These are phyloP conservation scores for Brassica napus DNA, from an alignment of 345 rosid species.

Conservation along the genomic window DNA sequence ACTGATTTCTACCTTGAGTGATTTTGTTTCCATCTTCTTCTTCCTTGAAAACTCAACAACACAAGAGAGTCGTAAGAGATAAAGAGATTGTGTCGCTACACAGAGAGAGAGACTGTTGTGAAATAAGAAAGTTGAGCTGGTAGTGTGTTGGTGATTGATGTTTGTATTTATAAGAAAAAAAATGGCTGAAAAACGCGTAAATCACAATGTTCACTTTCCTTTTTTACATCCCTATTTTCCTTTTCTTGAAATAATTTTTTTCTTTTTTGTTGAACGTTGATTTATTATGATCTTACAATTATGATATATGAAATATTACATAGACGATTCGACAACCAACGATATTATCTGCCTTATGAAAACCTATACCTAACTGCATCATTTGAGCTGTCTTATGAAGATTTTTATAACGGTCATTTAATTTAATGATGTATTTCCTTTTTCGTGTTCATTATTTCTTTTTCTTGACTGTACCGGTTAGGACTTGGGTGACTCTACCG, in stretches of 20 bases:
- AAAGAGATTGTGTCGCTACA: neutral
- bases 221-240: neutral
- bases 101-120: neutral
- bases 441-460: no score
- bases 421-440: neutral
- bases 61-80: neutral
- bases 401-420: neutral
- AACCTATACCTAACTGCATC: no score
- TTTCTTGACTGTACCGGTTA: no score
- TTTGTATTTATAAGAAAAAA: neutral
- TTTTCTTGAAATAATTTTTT: no score
- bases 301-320: no score
- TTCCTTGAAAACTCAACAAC: neutral
- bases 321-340: no score
- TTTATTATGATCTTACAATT: no score
- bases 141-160: neutral
- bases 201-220: neutral
- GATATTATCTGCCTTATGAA: no score
- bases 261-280: no score
- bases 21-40: constrained; percentile 10
- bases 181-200: neutral
- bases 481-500: no score
- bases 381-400: no score
- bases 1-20: neutral
- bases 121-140: neutral